Evolutionary conservation across 768 basidiomycete genomes (phyloP), one percentile per base, ranked within the genome.

Genomic region (Pholiota microspora): DNA sequence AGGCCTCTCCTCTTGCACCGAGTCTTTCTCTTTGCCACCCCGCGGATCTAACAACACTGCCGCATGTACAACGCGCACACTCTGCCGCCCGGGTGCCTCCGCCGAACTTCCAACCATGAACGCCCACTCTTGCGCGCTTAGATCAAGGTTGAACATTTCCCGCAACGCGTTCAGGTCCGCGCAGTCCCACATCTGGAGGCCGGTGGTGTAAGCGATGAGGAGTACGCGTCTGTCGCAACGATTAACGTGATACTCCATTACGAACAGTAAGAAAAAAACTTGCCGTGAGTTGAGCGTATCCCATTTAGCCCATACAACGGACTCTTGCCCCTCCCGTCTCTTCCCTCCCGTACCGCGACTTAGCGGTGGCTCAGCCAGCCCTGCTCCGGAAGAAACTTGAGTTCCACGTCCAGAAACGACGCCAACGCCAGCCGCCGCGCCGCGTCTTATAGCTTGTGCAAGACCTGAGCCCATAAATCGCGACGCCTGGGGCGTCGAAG

Each of bases 121-220:
- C 51, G 27, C 46, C 59, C 59, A 65, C 36, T 63, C 62, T 1
- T 44, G 40, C 9, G 49, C 23, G 25, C 59, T 56, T 28, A 64
- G 57, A 15, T 61, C 58, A 29, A 88, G 54, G 55, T 86, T 82
- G 54, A 88, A 65, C 2, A 86, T 57, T 59, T 88, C 85, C 60
- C 51, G 49, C 0, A 73, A 56, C 0, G 64, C 60, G 3, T 70
- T 78, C 7, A 87, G 65, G 55, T 79, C 73, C 10, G 78, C 73
- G 59, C 80, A 81, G 59, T 86, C 84, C 84, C 85, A 88, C 16
- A 85, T 71, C 62, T 85, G 80, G 35, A 88, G 61, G 4, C 81
- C 27, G 10, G 40, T 27, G 69, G 68, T 28, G 63, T 86, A 86
- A 4, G 76, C 83, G 13, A 86, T 69, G 48, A 86, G 64, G 9